A percentile compares a stretch with the other conserved stretches of the same genome.
These are phyloP conservation scores for Aspergillus sclerotioniger DNA, from an alignment of 495 filamentous ascomycete genomes.

Conservation along the genomic window DNA sequence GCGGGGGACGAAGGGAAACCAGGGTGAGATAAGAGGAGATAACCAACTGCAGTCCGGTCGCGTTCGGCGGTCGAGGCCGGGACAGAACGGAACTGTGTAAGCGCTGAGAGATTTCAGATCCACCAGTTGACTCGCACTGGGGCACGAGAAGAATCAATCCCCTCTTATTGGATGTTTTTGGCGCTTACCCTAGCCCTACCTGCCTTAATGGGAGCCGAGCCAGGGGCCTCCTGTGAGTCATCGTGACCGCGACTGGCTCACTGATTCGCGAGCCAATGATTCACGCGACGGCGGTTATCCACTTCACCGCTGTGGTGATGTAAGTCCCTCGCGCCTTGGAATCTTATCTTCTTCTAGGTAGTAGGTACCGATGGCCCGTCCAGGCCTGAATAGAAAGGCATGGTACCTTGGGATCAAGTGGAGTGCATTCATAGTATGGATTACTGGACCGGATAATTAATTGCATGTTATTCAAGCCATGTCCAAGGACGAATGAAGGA, in stretches of 20 bases:
- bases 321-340: not conserved
- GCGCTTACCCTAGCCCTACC: constrained; percentile 2
- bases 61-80: constrained; percentile 8
- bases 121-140: constrained; percentile 15
- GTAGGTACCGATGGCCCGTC: too few species aligned
- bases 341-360: too few species aligned
- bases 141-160: constrained; percentile 4
- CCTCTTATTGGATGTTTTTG: not conserved
- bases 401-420: not conserved
- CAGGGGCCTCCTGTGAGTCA: not conserved
- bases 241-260: not conserved
- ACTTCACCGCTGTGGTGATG: not conserved
- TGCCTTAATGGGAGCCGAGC: not conserved
- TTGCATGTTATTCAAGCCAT: not conserved
- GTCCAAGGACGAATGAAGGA: not conserved
- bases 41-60: constrained; percentile 11
- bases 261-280: not conserved
- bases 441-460: not conserved
- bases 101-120: not conserved
- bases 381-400: too few species aligned
- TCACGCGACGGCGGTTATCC: not conserved
- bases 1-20: constrained; percentile 1
- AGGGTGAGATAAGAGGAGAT: constrained; percentile 14
- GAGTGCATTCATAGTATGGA: not conserved
- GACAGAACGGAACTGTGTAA: constrained; percentile 2